phyloP scores from a whole-genome alignment of 495 filamentous ascomycete species.

The Neurospora sp. region DNA sequence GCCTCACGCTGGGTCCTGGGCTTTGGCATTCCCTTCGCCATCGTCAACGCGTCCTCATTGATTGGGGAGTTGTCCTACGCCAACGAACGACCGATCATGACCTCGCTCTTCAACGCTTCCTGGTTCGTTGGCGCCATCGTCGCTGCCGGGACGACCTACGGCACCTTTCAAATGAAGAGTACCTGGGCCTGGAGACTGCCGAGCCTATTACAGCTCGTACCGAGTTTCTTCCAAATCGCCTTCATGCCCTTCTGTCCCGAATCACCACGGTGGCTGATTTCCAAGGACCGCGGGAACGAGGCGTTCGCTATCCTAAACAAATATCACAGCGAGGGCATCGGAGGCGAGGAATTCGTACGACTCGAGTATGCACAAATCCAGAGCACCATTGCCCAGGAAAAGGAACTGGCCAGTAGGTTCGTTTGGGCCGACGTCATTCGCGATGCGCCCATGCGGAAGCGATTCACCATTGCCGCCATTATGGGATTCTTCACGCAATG shows the following conservation, averaged over 20 bases:
- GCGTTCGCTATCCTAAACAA: slow-evolving; percentile 43
- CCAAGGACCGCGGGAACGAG: slow-evolving; percentile 37
- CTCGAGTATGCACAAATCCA: slow-evolving; percentile 48
- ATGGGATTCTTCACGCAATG: slow-evolving; percentile 48
- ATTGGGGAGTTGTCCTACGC: slow-evolving; percentile 54
- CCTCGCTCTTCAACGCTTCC: slow-evolving; percentile 49
- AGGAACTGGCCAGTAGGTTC: slow-evolving; percentile 33
- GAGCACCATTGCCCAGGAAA: slow-evolving; percentile 41
- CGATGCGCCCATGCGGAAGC: slow-evolving; percentile 39
- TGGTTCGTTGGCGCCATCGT: slow-evolving; percentile 50
- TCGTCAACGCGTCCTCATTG: slow-evolving; percentile 45
- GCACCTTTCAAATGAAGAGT: slow-evolving; percentile 41
- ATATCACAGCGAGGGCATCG: slow-evolving; percentile 48
- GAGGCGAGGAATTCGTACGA: slow-evolving; percentile 38
- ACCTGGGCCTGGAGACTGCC: slow-evolving; percentile 55
- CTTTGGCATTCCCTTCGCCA: slow-evolving; percentile 51
- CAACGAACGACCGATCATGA: slow-evolving; percentile 48
- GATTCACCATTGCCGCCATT: slow-evolving; percentile 39
- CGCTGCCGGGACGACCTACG: slow-evolving; percentile 44
- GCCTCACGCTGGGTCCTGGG: slow-evolving; percentile 51
- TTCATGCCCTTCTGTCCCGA: slow-evolving; percentile 42
- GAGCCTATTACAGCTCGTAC: slow-evolving; percentile 40
- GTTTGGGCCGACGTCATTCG: slow-evolving; percentile 44
- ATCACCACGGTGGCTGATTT: slow-evolving; percentile 41
- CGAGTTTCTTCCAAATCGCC: slow-evolving; percentile 40